Percentiles rank a stretch among this genome's conserved stretches.
Conservation (phyloP, 177 flowering plant species). For the Vitis hybrid region DNA sequence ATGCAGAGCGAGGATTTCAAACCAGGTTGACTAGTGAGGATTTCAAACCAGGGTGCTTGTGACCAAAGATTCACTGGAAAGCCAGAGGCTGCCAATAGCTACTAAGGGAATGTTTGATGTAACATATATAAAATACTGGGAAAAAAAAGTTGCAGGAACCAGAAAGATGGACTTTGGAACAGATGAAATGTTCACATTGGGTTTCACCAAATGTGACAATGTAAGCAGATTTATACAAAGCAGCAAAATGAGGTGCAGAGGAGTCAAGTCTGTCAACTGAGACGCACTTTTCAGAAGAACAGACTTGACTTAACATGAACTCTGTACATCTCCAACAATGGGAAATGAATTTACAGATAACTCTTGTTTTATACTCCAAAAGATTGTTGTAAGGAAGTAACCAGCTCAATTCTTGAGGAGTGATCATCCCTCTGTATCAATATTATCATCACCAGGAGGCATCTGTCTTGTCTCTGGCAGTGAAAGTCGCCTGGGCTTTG, state of each 20-base stretch:
- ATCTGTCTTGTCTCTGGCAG: constrained; percentile 69
- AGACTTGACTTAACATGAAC: constrained; percentile 33
- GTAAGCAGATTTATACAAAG: constrained; percentile 55
- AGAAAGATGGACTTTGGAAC: constrained; percentile 18
- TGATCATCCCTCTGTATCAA: constrained; percentile 55
- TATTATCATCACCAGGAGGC: constrained; percentile 59
- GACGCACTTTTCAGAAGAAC: constrained; percentile 42
- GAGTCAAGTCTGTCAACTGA: constrained; percentile 41
- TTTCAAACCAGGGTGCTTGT: not conserved
- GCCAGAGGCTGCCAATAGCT: not conserved
- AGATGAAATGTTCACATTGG: constrained; percentile 43
- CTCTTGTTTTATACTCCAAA: constrained; percentile 25
- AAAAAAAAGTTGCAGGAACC: not conserved
- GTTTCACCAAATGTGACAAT: constrained; percentile 42
- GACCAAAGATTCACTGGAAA: constrained; percentile 4
- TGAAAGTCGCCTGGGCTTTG: constrained; percentile 58
- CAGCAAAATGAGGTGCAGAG: constrained; percentile 35
- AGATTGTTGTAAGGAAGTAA: constrained; percentile 29
- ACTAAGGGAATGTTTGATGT: constrained; percentile 3
- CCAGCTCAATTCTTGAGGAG: constrained; percentile 25
- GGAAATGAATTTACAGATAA: constrained; percentile 62
- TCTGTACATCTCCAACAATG: constrained; percentile 68
- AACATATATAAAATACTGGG: constrained; percentile 6
- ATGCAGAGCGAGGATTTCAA: not conserved
- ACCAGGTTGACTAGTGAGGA: not conserved